Evolutionary conservation across 2,329 filamentous ascomycete genomes (phyloP).

Genomic region (Exophiala dermatitidis): DNA sequence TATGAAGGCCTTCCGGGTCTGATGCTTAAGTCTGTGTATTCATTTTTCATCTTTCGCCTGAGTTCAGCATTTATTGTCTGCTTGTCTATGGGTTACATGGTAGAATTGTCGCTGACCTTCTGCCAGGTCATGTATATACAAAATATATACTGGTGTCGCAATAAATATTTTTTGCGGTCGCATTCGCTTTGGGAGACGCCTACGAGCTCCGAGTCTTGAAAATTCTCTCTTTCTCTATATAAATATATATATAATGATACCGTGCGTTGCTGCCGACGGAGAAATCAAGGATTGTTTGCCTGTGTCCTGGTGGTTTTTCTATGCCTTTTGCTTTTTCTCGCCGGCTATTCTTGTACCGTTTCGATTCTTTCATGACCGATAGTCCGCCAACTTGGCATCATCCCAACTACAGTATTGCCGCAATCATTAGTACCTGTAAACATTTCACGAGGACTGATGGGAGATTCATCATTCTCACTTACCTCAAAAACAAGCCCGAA

Average conservation of each 20-base stretch:
- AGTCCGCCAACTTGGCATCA: conserved; percentile 23
- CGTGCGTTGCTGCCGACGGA: no score
- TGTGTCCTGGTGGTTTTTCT: no score
- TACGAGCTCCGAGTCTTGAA: no score
- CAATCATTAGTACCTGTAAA: conserved; percentile 1
- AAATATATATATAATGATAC: no score
- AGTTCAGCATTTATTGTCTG: conserved; percentile 28
- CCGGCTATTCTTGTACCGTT: neutral
- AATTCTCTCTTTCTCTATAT: no score
- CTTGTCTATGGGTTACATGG: neutral
- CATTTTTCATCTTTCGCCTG: conserved; percentile 60
- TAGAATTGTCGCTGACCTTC: neutral
- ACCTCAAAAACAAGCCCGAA: conserved; percentile 63
- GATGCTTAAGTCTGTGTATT: conserved; percentile 51
- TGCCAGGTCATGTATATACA: neutral
- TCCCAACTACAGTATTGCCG: conserved; percentile 20
- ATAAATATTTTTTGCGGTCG: no score
- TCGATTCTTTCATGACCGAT: conserved; percentile 11
- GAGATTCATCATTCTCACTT: neutral
- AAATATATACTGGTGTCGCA: conserved; percentile 21
- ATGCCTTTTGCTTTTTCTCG: no score
- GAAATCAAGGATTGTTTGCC: no score
- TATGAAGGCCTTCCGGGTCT: conserved; percentile 45
- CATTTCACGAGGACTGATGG: no score
- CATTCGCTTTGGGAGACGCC: no score